Conservation (phyloP, 129 eudicot species). For the Artemisia annua region DNA sequence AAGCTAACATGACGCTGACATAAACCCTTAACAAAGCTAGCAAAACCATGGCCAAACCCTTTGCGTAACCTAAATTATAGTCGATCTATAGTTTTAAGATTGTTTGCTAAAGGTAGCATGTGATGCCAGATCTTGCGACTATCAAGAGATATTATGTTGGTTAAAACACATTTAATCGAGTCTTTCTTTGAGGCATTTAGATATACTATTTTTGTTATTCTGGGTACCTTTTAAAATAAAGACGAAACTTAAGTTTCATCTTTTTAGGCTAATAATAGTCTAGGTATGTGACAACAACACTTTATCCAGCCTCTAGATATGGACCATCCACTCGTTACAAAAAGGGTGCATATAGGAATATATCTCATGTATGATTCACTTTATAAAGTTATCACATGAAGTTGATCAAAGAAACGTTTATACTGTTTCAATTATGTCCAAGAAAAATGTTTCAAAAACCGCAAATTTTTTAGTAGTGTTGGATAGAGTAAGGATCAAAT, state of each 20-base stretch:
- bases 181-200: not conserved
- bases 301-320: slow-evolving; percentile 27
- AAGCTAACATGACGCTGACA: too few species aligned
- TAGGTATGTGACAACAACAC: slow-evolving; percentile 29
- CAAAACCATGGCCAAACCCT: too few species aligned
- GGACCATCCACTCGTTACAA: slow-evolving; percentile 36
- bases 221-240: slow-evolving; percentile 17
- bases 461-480: too few species aligned
- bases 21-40: too few species aligned
- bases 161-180: too few species aligned
- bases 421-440: not conserved
- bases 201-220: not conserved
- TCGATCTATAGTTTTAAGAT: too few species aligned
- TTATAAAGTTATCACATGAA: slow-evolving; percentile 7
- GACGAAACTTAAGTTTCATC: slow-evolving; percentile 13
- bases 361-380: slow-evolving; percentile 20
- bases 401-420: not conserved
- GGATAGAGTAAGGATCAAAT: too few species aligned
- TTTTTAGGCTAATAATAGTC: slow-evolving; percentile 35
- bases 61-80: too few species aligned
- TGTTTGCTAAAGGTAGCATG: too few species aligned
- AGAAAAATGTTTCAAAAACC: not conserved
- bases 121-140: too few species aligned
- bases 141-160: too few species aligned
- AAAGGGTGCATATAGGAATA: slow-evolving; percentile 29